These are phyloP conservation scores for Trichoderma reesei DNA, from an alignment of 495 filamentous ascomycete species.

Conservation along the genomic window DNA sequence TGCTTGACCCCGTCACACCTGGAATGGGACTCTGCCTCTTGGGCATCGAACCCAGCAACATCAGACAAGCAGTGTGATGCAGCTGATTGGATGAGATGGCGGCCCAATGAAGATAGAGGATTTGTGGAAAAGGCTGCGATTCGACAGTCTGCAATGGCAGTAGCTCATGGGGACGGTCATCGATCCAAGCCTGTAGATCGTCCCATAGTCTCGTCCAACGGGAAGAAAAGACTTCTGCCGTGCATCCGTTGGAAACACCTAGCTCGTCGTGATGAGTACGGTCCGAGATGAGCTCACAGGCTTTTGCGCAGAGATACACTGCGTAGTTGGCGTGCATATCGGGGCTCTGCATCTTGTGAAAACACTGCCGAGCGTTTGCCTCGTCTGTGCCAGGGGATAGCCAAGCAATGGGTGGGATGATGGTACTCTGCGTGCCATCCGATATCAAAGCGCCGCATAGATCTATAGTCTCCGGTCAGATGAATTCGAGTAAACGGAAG, in stretches of 20 bases:
- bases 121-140: constrained; percentile 16
- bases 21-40: not conserved
- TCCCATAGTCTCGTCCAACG: constrained; percentile 14
- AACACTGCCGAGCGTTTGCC: not conserved
- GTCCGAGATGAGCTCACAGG: constrained; percentile 13
- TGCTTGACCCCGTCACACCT: constrained; percentile 9
- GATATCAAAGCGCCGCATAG: constrained; percentile 13
- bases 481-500: not conserved
- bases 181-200: constrained; percentile 13
- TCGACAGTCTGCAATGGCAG: constrained; percentile 15
- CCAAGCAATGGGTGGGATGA: constrained; percentile 9
- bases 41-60: constrained; percentile 12
- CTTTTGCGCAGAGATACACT: constrained; percentile 16
- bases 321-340: constrained; percentile 17
- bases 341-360: not conserved
- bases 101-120: constrained; percentile 14
- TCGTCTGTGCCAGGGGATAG: constrained; percentile 5
- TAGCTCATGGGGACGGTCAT: constrained; percentile 11
- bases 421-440: constrained; percentile 13
- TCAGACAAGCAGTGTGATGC: constrained; percentile 14
- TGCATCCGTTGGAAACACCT: constrained; percentile 9
- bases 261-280: constrained; percentile 13
- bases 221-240: not conserved
- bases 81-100: constrained; percentile 16
- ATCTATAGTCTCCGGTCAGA: not conserved